Evolutionary conservation across 2,329 filamentous ascomycete species (phyloP).

Genomic region (Pseudopithomyces maydicus): DNA sequence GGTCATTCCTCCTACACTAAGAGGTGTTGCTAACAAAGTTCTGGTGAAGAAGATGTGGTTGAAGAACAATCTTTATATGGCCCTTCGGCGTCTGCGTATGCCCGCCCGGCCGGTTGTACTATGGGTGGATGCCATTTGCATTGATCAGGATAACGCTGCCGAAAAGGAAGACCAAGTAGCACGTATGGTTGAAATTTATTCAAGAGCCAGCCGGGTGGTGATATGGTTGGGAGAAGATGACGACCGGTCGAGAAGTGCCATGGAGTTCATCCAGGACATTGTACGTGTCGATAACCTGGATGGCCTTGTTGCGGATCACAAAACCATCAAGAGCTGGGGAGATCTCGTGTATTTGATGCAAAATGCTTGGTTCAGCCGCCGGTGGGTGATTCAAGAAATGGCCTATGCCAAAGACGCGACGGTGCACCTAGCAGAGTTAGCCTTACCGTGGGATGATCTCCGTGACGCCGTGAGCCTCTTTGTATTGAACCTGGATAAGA

Average conservation of each 20-base stretch:
- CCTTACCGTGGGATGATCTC: conserved; percentile 37
- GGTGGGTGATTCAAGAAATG: conserved; percentile 19
- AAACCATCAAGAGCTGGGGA: too few relatives aligned
- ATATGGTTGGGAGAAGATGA: background rate
- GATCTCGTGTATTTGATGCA: conserved; percentile 2
- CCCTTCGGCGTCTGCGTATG: background rate
- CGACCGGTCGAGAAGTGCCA: background rate
- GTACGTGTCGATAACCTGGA: background rate
- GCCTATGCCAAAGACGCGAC: conserved; percentile 10
- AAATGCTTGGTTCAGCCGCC: conserved; percentile 10
- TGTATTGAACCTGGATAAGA: conserved; percentile 9
- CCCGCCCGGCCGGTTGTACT: background rate
- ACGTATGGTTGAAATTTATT: background rate
- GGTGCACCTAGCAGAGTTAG: conserved; percentile 7
- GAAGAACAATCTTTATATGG: background rate
- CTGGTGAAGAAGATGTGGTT: too few relatives aligned
- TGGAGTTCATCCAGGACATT: background rate
- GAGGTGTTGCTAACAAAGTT: too few relatives aligned
- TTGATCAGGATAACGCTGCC: background rate
- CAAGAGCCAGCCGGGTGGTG: background rate
- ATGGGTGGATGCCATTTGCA: background rate
- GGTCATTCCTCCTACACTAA: too few relatives aligned
- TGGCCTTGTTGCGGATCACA: background rate
- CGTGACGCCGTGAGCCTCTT: conserved; percentile 23
- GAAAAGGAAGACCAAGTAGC: background rate